Evolutionary conservation across 192 early-diverging fungal genomes (phyloP).

Genomic region (Coemansia sp.): DNA sequence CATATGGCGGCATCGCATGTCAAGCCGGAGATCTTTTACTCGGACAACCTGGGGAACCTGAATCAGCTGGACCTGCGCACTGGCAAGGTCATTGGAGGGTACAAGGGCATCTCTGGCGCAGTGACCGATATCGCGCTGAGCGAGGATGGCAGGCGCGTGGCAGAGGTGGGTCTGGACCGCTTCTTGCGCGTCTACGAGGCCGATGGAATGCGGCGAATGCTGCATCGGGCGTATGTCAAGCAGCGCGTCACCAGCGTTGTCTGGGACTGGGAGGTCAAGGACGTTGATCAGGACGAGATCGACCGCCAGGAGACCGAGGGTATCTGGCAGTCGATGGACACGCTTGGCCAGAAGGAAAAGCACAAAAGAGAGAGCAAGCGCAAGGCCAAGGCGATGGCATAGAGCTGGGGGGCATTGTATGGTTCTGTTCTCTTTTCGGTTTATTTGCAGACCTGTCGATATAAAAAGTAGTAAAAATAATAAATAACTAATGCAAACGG

Average conservation of each 20-base stretch:
- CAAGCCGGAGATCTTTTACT: constrained; percentile 60
- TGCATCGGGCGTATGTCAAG: constrained; percentile 74
- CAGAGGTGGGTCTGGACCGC: constrained; percentile 71
- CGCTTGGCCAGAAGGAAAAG: neutral
- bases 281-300: constrained; percentile 29
- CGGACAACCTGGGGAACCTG: constrained; percentile 61
- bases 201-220: constrained; percentile 45
- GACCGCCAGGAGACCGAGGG: constrained; percentile 61
- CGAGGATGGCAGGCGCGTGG: constrained; percentile 55
- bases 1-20: constrained; percentile 47
- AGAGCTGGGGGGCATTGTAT: neutral
- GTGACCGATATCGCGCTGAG: constrained; percentile 55
- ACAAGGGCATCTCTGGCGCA: constrained; percentile 57
- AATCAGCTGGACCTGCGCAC: constrained; percentile 60
- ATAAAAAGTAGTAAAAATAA: constrained; percentile 4
- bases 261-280: constrained; percentile 58
- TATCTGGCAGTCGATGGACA: constrained; percentile 62
- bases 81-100: constrained; percentile 57
- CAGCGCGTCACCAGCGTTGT: constrained; percentile 65
- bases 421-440: neutral
- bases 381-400: constrained; percentile 8
- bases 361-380: constrained; percentile 12
- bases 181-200: constrained; percentile 75
- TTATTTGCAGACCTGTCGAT: constrained; percentile 6
- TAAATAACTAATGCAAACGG: neutral